Base-by-base conservation (phyloP, 1,284 basidiomycete genomes). In the Crucibulum parvulum region DNA sequence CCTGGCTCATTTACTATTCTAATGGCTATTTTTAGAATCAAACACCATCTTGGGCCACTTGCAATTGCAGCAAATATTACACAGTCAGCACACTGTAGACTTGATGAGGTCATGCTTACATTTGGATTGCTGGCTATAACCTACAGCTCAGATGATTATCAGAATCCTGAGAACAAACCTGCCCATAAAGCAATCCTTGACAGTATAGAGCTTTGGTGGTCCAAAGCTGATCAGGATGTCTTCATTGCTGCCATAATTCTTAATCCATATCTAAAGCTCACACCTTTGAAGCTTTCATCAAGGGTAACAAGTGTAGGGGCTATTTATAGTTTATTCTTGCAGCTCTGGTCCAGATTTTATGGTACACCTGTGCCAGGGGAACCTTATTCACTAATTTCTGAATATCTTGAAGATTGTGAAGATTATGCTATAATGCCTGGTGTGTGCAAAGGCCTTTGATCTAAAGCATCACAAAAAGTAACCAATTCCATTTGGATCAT, bases 141-240 rank as follows among this genome's bases (percentile, higher is more conserved):
- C n/a, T n/a, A n/a, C n/a, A n/a, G n/a, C n/a, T n/a, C 66, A 34
- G 77, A 18, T 51, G 15, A 6, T 11, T 10, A 66, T 67, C 51
- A 36, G 7, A 13, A 16, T 18, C 10, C 18, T n/a, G 53, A 68
- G 16, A 71, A 77, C 57, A 10, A 24, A 5, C 15, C 35, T 7
- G 65, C 62, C 8, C 48, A 57, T 16, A 37, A 59, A 9, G 67
- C 68, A 7, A 68, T 82, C 36, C 46, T 75, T 1, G 45, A 55
- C 0, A 80, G 79, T 62, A 66, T 83, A 50, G 77, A 84, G 57
- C 59, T 55, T 39, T 72, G 72, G 0, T 84, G 81, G 81, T 51
- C 51, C 13, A 79, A 79, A 41, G 62, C 71, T 15, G 80, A 84
- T 66, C 79, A 82, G 61, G 77, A 80, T 39, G 62, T 78, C 6